Evolutionary conservation across 2,329 filamentous ascomycete species (phyloP), one percentile per base, ranked within the genome.

Genomic region (Pestalotiopsis sp.): DNA sequence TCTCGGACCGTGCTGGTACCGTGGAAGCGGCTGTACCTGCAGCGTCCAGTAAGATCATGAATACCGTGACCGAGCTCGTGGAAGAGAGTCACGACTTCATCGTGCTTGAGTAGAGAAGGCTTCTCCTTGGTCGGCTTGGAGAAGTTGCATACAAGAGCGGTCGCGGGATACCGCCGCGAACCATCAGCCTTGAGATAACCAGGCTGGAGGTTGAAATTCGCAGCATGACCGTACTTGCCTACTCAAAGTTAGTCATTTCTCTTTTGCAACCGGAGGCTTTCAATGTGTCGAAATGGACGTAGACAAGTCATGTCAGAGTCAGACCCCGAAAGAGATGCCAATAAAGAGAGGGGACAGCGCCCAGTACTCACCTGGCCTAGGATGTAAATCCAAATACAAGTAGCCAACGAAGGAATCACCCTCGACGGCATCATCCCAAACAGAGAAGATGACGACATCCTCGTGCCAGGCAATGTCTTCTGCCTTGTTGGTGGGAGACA

Each of bases 111-210:
- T 3, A 95, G 85, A 25, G 90, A 92, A 4, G 93, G 93, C 80
- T 94, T 94, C 77, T 87, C 92, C 11, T 89, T 83, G 1, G 91
- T 92, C 2, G 93, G 91, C 81, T 95, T 95, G 77, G 90, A 92
- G 79, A 95, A 95, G 82, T 95, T 95, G 86, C 93, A 95, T 12
- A 95, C 92, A 12, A 95, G 84, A 1, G 93, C 92, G 0, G 93
- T 95, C 1, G 91, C 91, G 5, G 93, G 92, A 78, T 94, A 95
- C 68, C 90, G 86, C 67, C 92, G 87, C 45, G 88, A 90, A 71
- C 92, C 92, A 70, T 94, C 89, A 66, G 87, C 83, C 68, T 86
- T 84, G 68, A 90, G 81, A 80, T 88, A 94, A 27, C 92, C 92
- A 1, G 92, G 92, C 80, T 94, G 90, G 2, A 96, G 80, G 79